phyloP scores from a whole-genome alignment of 768 basidiomycete species.

The Agaricus subrufescens region DNA sequence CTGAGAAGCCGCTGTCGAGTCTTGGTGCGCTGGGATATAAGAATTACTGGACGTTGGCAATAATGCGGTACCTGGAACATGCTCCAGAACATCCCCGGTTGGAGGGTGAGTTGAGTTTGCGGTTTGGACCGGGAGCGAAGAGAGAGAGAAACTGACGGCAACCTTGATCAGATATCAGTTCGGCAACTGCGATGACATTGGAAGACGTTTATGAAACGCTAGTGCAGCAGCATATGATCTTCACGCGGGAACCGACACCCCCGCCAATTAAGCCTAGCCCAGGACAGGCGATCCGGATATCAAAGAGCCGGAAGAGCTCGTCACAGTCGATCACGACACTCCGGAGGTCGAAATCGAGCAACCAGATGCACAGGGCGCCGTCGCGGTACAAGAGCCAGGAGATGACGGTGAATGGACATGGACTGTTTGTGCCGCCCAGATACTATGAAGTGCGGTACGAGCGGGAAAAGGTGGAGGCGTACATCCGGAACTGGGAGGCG shows the following conservation, averaged over 20 bases:
- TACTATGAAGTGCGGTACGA: constrained; percentile 79
- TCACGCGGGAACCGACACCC: constrained; percentile 42
- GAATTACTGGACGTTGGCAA: constrained; percentile 88
- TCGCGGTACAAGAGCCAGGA: constrained; percentile 24
- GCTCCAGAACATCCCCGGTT: constrained; percentile 59
- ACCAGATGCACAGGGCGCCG: constrained; percentile 56
- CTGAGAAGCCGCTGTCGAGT: constrained; percentile 92
- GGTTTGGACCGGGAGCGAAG: neutral
- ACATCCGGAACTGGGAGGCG: constrained; percentile 62
- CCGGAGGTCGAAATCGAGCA: constrained; percentile 24
- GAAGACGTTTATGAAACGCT: constrained; percentile 84
- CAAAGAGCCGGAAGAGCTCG: constrained; percentile 64
- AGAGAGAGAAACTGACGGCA: neutral
- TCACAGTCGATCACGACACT: constrained; percentile 31
- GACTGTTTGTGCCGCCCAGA: constrained; percentile 57
- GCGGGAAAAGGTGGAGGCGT: constrained; percentile 55
- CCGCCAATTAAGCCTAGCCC: constrained; percentile 60
- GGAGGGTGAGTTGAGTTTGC: constrained; percentile 53
- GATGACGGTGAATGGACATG: constrained; percentile 32
- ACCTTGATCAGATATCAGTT: constrained; percentile 63
- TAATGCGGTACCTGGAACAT: constrained; percentile 72
- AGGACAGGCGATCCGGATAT: constrained; percentile 73
- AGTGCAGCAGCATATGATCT: constrained; percentile 70
- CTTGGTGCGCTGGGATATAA: constrained; percentile 92
- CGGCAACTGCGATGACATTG: constrained; percentile 83